A percentile compares a stretch with the other conserved stretches of the same genome.
Evolutionary conservation across 1,284 basidiomycete species (phyloP).

Genomic region (Cystobasidiaceae sp.): DNA sequence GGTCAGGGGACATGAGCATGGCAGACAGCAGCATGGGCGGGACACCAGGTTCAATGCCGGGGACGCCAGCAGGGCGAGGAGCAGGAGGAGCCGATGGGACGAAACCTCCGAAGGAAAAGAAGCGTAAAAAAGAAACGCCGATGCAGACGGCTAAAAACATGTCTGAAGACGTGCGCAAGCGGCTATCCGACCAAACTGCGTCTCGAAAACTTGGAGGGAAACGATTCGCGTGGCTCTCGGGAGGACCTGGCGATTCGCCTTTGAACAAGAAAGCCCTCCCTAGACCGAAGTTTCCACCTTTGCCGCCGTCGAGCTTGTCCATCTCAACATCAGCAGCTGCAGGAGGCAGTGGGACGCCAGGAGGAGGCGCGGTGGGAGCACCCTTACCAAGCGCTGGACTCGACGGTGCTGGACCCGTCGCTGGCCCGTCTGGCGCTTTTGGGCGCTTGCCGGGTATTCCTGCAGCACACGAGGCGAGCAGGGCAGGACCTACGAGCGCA

Average conservation of each 20-base stretch:
- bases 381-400: slow-evolving; percentile 1
- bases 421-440: slow-evolving; percentile 13
- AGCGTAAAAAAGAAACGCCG: slow-evolving; percentile 70
- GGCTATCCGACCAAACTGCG: slow-evolving; percentile 81
- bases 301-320: slow-evolving; percentile 31
- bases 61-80: slow-evolving; percentile 2
- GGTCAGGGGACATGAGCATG: slow-evolving; percentile 15
- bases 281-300: slow-evolving; percentile 49
- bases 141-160: slow-evolving; percentile 77
- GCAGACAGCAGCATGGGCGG: not conserved
- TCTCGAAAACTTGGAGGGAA: slow-evolving; percentile 67
- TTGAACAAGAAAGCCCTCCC: slow-evolving; percentile 47
- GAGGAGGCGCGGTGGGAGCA: not conserved
- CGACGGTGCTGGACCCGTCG: not conserved
- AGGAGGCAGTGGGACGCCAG: not conserved
- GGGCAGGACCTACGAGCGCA: slow-evolving; percentile 29
- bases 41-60: slow-evolving; percentile 18
- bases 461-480: slow-evolving; percentile 34
- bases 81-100: slow-evolving; percentile 22
- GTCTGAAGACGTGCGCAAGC: slow-evolving; percentile 79
- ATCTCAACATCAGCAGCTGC: slow-evolving; percentile 16
- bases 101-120: slow-evolving; percentile 53
- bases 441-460: slow-evolving; percentile 16
- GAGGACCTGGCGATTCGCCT: slow-evolving; percentile 47
- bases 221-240: slow-evolving; percentile 73